Percentiles rank a stretch among this genome's conserved stretches.
Conservation (phyloP, 2,329 filamentous ascomycete genomes). For the Hymenotorrendiella dingleyae region DNA sequence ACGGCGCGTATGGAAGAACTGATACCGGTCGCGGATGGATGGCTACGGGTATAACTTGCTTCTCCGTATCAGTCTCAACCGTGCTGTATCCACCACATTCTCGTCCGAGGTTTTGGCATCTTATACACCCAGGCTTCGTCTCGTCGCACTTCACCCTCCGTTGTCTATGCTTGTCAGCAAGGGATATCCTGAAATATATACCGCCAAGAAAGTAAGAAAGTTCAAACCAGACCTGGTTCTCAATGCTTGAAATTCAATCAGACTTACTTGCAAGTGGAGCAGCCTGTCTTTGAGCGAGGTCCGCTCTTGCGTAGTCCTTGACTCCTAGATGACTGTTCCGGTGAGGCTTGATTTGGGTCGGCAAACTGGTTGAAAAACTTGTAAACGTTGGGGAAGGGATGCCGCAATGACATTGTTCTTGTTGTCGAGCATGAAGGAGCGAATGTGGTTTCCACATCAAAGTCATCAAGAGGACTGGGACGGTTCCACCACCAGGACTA, state of each 20-base stretch:
- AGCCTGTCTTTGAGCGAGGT: conserved; percentile 30
- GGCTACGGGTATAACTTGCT: conserved; percentile 21
- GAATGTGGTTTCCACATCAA: conserved; percentile 12
- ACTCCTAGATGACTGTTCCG: conserved; percentile 28
- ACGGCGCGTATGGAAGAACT: conserved; percentile 26
- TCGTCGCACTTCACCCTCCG: conserved; percentile 32
- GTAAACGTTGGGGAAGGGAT: conserved; percentile 31
- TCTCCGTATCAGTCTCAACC: conserved; percentile 24
- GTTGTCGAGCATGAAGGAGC: conserved; percentile 14
- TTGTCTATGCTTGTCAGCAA: conserved; percentile 23
- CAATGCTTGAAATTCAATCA: no score
- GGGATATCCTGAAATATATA: neutral
- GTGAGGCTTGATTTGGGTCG: conserved; percentile 27
- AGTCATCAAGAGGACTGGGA: conserved; percentile 8
- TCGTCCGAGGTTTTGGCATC: conserved; percentile 30
- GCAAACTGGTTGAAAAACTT: conserved; percentile 31
- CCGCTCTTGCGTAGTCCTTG: conserved; percentile 31
- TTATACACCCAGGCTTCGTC: conserved; percentile 28
- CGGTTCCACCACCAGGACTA: conserved; percentile 5
- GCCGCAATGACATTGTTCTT: conserved; percentile 28
- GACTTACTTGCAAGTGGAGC: conserved; percentile 31
- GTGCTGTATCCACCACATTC: conserved; percentile 31
- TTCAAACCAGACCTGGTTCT: conserved; percentile 1
- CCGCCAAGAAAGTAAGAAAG: neutral
- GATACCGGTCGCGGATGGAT: conserved; percentile 29